These are phyloP conservation scores for Chlamydomonas sp. DNA, from an alignment of 139 green algal species.

Conservation along the genomic window DNA sequence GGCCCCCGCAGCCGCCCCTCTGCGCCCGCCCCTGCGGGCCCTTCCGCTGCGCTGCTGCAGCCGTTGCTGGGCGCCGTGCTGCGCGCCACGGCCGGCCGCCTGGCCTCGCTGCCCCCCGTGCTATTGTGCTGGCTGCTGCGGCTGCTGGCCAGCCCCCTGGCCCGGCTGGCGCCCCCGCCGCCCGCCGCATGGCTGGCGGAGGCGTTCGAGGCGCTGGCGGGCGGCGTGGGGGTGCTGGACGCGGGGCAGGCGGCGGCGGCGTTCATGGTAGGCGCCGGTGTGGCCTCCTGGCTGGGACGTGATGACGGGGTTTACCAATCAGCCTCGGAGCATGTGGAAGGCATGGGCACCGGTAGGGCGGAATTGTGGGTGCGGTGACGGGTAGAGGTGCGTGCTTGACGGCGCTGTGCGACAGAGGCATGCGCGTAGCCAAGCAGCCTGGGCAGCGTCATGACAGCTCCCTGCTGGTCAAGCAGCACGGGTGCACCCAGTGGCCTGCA, in stretches of 20 bases:
- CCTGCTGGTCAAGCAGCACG: too few species aligned
- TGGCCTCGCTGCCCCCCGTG: conserved; percentile 5
- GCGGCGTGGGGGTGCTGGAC: not conserved
- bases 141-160: not conserved
- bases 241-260: conserved; percentile 2
- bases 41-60: not conserved
- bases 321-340: too few species aligned
- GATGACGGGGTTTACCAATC: too few species aligned
- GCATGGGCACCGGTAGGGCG: too few species aligned
- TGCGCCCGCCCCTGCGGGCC: not conserved
- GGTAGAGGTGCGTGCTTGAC: too few species aligned
- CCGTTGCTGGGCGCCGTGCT: conserved; percentile 11
- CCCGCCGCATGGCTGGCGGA: conserved; percentile 4
- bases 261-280: conserved; percentile 2
- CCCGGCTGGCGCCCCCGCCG: not conserved
- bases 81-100: not conserved
- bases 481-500: too few species aligned
- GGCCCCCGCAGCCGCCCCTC: not conserved
- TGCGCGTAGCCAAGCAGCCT: too few species aligned
- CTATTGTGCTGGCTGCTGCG: conserved; percentile 1
- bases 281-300: too few species aligned
- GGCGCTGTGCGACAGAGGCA: too few species aligned
- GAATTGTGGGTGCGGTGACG: too few species aligned
- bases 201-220: conserved; percentile 11
- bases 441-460: too few species aligned